phyloP scores from a whole-genome alignment of 1,284 basidiomycete genomes.

The Spongiforma sp. region DNA sequence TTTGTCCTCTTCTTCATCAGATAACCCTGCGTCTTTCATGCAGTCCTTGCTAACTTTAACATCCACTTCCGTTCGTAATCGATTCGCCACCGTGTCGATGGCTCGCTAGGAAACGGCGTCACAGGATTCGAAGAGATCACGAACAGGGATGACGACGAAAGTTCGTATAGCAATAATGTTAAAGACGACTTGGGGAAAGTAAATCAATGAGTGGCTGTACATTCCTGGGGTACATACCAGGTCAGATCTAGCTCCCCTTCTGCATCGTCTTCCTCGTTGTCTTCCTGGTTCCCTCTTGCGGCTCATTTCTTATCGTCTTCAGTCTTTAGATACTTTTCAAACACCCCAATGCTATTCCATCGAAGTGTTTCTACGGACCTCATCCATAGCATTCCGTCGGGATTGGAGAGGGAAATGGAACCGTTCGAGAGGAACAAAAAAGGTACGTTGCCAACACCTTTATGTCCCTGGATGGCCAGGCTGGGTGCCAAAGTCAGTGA shows the following conservation, averaged over 20 bases:
- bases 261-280: slow-evolving; percentile 29
- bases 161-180: slow-evolving; percentile 33
- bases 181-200: slow-evolving; percentile 28
- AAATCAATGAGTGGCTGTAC: background rate
- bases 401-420: slow-evolving; percentile 32
- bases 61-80: slow-evolving; percentile 36
- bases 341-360: slow-evolving; percentile 34
- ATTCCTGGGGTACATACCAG: slow-evolving; percentile 19
- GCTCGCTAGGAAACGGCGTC: slow-evolving; percentile 36
- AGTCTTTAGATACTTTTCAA: slow-evolving; percentile 33
- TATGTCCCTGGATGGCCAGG: slow-evolving; percentile 52
- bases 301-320: slow-evolving; percentile 32
- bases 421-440: slow-evolving; percentile 62
- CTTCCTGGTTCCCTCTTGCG: slow-evolving; percentile 17
- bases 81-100: slow-evolving; percentile 34
- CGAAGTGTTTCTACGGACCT: slow-evolving; percentile 29
- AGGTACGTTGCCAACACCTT: slow-evolving; percentile 62
- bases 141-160: slow-evolving; percentile 35
- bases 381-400: slow-evolving; percentile 26
- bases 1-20: slow-evolving; percentile 31
- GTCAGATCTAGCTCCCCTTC: slow-evolving; percentile 35
- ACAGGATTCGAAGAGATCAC: slow-evolving; percentile 34
- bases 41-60: slow-evolving; percentile 33
- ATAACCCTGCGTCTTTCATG: slow-evolving; percentile 33
- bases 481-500: too few relatives aligned